Conservation (phyloP, 306 rosid species). For the Morella rubra region DNA sequence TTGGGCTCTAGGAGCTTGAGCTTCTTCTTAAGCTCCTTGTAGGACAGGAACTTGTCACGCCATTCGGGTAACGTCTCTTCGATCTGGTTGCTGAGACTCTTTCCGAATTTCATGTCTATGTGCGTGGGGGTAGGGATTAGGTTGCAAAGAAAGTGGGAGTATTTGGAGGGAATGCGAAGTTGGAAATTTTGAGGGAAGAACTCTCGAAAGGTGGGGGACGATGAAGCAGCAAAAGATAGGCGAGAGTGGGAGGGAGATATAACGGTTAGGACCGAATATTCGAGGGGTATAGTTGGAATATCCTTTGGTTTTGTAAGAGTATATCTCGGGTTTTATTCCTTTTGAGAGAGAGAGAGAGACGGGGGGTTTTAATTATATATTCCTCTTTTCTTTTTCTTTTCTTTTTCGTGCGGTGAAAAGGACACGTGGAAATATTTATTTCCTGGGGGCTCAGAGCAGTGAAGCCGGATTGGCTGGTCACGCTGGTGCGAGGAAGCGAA, state of each 20-base stretch:
- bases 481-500: neutral
- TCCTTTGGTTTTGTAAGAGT: conserved; percentile 50
- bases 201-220: neutral
- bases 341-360: neutral
- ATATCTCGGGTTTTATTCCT: conserved; percentile 73
- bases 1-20: conserved; percentile 71
- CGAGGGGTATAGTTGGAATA: conserved; percentile 72
- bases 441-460: neutral
- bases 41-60: conserved; percentile 93
- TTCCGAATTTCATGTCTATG: conserved; percentile 76
- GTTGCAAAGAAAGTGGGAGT: neutral
- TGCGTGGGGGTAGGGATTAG: neutral
- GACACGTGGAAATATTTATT: conserved; percentile 17
- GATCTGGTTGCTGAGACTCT: conserved; percentile 85
- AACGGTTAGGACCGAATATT: conserved; percentile 69
- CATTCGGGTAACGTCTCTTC: conserved; percentile 89
- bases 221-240: neutral
- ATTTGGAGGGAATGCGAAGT: neutral
- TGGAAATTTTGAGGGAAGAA: neutral
- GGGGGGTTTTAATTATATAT: neutral
- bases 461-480: conserved; percentile 11
- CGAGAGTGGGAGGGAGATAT: conserved; percentile 29
- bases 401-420: neutral
- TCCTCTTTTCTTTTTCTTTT: neutral
- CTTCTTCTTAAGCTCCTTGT: conserved; percentile 90